Evolutionary conservation across 106 monocot species (phyloP).

Genomic region (Dactylorhiza incarnata): DNA sequence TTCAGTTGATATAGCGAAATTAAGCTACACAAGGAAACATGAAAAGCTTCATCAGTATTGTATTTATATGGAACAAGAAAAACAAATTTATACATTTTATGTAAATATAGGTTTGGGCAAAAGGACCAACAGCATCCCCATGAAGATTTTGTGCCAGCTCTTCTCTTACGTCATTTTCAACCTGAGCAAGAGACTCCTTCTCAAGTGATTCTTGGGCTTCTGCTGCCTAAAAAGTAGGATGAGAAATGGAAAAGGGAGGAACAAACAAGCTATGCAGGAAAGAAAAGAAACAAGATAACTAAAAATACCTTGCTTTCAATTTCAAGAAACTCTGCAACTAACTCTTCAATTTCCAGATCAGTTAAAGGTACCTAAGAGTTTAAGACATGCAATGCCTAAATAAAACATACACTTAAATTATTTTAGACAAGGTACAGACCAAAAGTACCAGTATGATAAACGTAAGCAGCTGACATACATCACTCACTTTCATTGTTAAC

Average conservation of each 20-base stretch:
- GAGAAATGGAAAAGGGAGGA: conserved; percentile 16
- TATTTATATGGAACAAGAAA: neutral
- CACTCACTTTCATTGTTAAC: neutral
- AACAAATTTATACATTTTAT: neutral
- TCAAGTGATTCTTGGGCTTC: conserved; percentile 96
- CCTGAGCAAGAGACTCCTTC: conserved; percentile 64
- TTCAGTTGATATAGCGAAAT: conserved; percentile 59
- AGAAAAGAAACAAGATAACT: neutral
- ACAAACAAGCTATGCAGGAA: neutral
- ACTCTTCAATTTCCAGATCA: conserved; percentile 80
- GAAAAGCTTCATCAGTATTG: conserved; percentile 9
- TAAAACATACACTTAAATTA: neutral
- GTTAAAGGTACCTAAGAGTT: conserved; percentile 49
- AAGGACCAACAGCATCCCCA: conserved; percentile 61
- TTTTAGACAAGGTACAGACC: neutral
- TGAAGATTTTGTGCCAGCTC: conserved; percentile 66
- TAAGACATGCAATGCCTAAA: neutral
- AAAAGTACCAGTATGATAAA: neutral
- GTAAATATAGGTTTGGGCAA: conserved; percentile 8
- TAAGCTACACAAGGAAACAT: conserved; percentile 41
- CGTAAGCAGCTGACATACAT: neutral
- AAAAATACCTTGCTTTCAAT: conserved; percentile 82
- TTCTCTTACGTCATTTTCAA: conserved; percentile 78
- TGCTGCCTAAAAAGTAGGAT: conserved; percentile 63
- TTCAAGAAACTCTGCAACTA: conserved; percentile 78